Evolutionary conservation across 2,329 filamentous ascomycete genomes (phyloP), one percentile per base, ranked within the genome.

Genomic region (Alternaria novae-zelandiae): DNA sequence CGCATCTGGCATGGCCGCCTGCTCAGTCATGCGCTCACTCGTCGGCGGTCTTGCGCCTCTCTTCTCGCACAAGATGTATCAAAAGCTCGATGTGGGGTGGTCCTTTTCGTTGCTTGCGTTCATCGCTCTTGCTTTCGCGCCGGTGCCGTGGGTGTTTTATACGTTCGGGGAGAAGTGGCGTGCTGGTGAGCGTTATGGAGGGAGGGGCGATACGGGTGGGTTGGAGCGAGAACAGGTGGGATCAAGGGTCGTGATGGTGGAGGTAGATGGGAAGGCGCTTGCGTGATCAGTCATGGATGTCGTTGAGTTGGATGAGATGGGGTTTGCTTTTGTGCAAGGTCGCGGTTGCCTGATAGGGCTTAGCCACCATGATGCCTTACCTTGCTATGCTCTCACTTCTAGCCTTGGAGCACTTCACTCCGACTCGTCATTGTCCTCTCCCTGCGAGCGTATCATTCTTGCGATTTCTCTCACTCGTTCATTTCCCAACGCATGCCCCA

Each of bases 21-120:
- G 60, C 11, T 72, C 88, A 0, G 84, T 90, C 5, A 72, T 89
- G 17, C 79, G 88, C 32, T 82, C 79, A 12, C 71, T 88, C 0
- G 77, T 86, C 6, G 87, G 86, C 10, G 86, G 85, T 3, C 75
- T 88, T n/a, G 77, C 90, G 0, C 89, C 88, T 0, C 77, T 90
- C n/a, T 85, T 84, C 5, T 87, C 85, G 0, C 79, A 84, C 6
- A 70, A 77, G 26, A 88, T 91, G 87, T 91, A 90, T 67, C 74
- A 81, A 6, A 79, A 73, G 1, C 73, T 90, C 3, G 88, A 87
- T 0, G 69, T 88, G 3, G 87, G 88, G 0, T 89, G 87, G 76
- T 88, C 87, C 0, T 88, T 86, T 59, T 83, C 80, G 32, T 59
- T 87, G 51, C 71, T 87, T 3, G 86, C 78, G 0, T 87, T 87